Base-by-base conservation (phyloP, 129 eudicot genomes). In the Apium graveolens region DNA sequence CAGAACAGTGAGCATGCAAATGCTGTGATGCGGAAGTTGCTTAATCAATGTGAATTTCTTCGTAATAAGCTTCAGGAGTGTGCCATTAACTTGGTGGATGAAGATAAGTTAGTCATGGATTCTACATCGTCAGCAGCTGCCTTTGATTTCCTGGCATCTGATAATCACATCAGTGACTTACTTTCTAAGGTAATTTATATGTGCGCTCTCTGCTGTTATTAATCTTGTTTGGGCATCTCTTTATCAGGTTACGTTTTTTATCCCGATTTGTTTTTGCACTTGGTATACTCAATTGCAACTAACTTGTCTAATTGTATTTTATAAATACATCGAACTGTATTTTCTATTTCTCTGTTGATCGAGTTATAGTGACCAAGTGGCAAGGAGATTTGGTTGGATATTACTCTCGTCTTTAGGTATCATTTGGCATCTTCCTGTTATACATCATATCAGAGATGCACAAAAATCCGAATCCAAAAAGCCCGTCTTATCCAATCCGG, bases 51-150 rank as follows among this genome's bases (percentile, higher is more conserved):
- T 85, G 89, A 81, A 70, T 31, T 74, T 77, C 96, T 92, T 80
- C 97, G 75, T 38, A 78, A 84, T 51, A 90, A 82, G 84, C 93
- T 96, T 65, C 86, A 79, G 45, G 97, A 96, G 48, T 90, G 96
- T 86, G 83, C 78, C 84, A 76, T 86, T 68, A 82, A 84, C 63
- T 76, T 90, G 76, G 35, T 80, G 35, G 78, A 77, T 78, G 85
- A 81, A 57, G 75, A 78, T 66, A 78, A 75, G 29, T 39, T 83
- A 49, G 77, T 85, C 17, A 73, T 82, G 62, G 84, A 82, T 81
- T 82, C 88, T 48, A 83, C 96, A 42, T 85, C 96, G 26, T 27
- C 75, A 11, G 81, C 85, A 71, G 86, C 83, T 81, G 86, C 89
- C 46, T 85, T 88, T 78, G 88, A 88, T 75, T 84, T 83, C 55